phyloP scores from a whole-genome alignment of 208 protist species.

The Leishmania amazonensis region DNA sequence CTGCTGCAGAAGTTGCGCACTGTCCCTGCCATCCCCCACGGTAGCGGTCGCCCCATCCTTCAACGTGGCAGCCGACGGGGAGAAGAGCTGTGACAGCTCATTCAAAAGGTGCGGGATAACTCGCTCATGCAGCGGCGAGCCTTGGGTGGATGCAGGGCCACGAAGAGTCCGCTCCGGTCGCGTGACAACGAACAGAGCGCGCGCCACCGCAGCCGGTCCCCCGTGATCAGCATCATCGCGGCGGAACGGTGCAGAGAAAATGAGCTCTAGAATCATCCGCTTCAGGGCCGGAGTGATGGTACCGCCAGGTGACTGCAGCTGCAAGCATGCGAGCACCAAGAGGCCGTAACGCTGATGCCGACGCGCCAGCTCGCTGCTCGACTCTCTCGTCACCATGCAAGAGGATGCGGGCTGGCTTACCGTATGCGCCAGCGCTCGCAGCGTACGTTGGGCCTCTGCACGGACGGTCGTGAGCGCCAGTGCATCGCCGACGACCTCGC shows the following conservation, averaged over 20 bases:
- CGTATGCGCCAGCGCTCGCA: slow-evolving; percentile 12
- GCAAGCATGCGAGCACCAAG: slow-evolving; percentile 27
- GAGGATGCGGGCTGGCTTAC: slow-evolving; percentile 2
- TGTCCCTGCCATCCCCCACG: background rate
- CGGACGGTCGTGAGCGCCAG: slow-evolving; percentile 23
- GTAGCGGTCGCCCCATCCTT: background rate
- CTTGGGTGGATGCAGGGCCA: background rate
- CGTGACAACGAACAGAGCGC: slow-evolving; percentile 40
- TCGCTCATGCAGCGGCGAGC: background rate
- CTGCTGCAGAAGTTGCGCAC: background rate
- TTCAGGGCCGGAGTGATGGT: slow-evolving; percentile 7
- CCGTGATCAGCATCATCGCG: background rate
- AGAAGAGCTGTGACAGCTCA: slow-evolving; percentile 18
- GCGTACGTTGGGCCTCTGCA: slow-evolving; percentile 28
- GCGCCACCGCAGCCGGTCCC: slow-evolving; percentile 30
- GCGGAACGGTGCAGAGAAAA: slow-evolving; percentile 15
- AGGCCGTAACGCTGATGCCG: slow-evolving; percentile 26
- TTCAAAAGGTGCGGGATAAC: slow-evolving; percentile 19
- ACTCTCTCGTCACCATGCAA: background rate
- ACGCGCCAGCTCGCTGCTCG: slow-evolving; percentile 1
- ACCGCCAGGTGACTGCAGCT: slow-evolving; percentile 22
- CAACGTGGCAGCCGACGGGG: background rate
- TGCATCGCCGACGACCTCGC: slow-evolving; percentile 32
- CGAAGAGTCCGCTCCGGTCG: background rate
- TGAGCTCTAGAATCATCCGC: slow-evolving; percentile 10